These are phyloP conservation scores for Hypoxylon sp. DNA, from an alignment of 2,329 filamentous ascomycete species.

Conservation along the genomic window DNA sequence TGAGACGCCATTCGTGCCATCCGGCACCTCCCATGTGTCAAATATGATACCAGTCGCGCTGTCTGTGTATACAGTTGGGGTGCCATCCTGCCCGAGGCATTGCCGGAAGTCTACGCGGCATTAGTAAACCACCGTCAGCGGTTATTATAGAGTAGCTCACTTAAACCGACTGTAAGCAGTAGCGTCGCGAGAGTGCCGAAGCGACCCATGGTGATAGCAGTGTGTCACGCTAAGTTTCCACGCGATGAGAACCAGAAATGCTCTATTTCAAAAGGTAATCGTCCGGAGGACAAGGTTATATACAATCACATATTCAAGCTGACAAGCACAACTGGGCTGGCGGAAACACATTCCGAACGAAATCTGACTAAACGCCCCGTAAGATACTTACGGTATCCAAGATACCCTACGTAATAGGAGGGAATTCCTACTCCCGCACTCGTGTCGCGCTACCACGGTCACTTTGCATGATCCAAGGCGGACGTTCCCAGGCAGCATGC, in stretches of 20 bases:
- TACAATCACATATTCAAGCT: constrained; percentile 21
- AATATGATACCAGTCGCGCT: constrained; percentile 67
- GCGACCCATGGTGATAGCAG: constrained; percentile 46
- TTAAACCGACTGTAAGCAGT: constrained; percentile 48
- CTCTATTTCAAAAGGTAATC: neutral
- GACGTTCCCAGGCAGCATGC: constrained; percentile 1
- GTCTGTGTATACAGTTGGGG: constrained; percentile 60
- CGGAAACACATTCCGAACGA: constrained; percentile 28
- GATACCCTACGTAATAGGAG: constrained; percentile 32
- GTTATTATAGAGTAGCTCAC: constrained; percentile 28
- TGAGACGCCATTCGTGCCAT: constrained; percentile 51
- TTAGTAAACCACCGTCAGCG: constrained; percentile 36
- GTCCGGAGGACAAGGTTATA: constrained; percentile 17
- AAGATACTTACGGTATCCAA: constrained; percentile 10
- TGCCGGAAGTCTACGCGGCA: constrained; percentile 46
- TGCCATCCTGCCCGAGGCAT: constrained; percentile 46
- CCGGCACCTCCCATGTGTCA: constrained; percentile 63
- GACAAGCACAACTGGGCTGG: constrained; percentile 19
- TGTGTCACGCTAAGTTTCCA: constrained; percentile 4
- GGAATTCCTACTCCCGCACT: constrained; percentile 16
- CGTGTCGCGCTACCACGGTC: constrained; percentile 20
- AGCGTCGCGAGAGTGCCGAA: constrained; percentile 43
- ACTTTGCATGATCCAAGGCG: constrained; percentile 19
- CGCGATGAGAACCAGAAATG: constrained; percentile 5
- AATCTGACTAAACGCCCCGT: constrained; percentile 21